phyloP scores from a whole-genome alignment of 495 filamentous ascomycete species.

The Lindgomyces ingoldianus region DNA sequence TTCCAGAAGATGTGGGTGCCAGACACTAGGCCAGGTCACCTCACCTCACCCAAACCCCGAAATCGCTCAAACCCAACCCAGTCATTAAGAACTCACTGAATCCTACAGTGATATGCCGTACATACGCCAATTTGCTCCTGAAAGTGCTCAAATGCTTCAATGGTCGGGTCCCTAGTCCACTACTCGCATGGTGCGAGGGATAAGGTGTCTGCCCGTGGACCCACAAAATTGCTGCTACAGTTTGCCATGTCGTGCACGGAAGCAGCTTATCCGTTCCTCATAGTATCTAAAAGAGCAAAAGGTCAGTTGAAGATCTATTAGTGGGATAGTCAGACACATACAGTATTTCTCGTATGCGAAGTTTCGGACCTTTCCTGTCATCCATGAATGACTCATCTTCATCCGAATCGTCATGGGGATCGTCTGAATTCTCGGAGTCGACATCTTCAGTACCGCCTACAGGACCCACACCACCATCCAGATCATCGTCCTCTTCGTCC shows the following conservation, averaged over 20 bases:
- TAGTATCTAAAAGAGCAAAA: not conserved
- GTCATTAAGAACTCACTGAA: not conserved
- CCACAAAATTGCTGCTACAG: conserved; percentile 50
- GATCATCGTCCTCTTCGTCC: conserved; percentile 49
- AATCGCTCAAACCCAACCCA: not conserved
- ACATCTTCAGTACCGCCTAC: conserved; percentile 49
- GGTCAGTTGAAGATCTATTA: not conserved
- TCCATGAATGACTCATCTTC: conserved; percentile 52
- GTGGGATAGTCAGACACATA: not conserved
- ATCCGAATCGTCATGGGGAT: conserved; percentile 48
- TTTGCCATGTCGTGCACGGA: conserved; percentile 74
- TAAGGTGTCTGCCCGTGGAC: too few species aligned
- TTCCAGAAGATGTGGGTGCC: not conserved
- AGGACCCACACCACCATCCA: conserved; percentile 40
- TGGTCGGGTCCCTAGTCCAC: not conserved
- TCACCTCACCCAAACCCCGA: not conserved
- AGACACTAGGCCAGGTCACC: not conserved
- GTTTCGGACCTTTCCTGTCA: conserved; percentile 52
- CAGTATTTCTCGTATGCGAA: conserved; percentile 58
- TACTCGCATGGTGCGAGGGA: not conserved
- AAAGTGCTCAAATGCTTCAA: not conserved
- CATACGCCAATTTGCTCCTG: not conserved
- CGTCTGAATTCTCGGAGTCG: conserved; percentile 49
- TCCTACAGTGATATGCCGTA: not conserved
- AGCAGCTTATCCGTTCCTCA: conserved; percentile 80